These are phyloP conservation scores for Fusarium falciforme DNA, from an alignment of 2,329 filamentous ascomycete genomes.

Conservation along the genomic window DNA sequence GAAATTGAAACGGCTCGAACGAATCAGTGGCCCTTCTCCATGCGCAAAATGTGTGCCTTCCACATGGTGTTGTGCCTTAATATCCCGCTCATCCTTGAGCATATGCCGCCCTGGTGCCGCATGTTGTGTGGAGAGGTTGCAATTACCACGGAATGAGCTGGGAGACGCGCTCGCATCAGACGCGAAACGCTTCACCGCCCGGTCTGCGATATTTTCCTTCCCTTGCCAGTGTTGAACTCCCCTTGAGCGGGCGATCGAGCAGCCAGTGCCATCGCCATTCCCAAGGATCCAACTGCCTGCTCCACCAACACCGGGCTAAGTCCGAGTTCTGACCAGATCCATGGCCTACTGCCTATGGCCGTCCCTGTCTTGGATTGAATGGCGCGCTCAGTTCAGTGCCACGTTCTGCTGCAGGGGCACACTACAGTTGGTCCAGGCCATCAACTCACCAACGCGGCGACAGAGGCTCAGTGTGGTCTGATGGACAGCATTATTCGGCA, in stretches of 20 bases:
- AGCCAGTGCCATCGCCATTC: constrained; percentile 15
- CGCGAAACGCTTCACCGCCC: constrained; percentile 32
- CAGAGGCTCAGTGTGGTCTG: constrained; percentile 27
- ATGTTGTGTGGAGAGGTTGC: constrained; percentile 27
- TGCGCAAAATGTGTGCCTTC: constrained; percentile 18
- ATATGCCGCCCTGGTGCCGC: constrained; percentile 29
- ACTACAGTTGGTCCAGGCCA: constrained; percentile 14
- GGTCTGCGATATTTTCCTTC: constrained; percentile 25
- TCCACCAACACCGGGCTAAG: constrained; percentile 22
- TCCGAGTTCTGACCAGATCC: constrained; percentile 25
- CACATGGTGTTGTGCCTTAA: constrained; percentile 28
- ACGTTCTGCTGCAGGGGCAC: constrained; percentile 31
- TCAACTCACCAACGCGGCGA: constrained; percentile 24
- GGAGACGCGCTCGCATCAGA: constrained; percentile 18
- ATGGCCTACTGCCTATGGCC: constrained; percentile 20
- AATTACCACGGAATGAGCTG: constrained; percentile 23
- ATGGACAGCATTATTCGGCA: constrained; percentile 27
- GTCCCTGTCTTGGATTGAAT: constrained; percentile 27
- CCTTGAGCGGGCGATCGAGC: constrained; percentile 11
- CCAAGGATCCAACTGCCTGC: constrained; percentile 13
- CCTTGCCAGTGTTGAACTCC: constrained; percentile 10
- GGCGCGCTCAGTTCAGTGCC: constrained; percentile 15
- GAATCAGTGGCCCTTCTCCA: constrained; percentile 21
- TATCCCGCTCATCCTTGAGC: constrained; percentile 32
- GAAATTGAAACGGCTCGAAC: constrained; percentile 11